Evolutionary conservation across 768 basidiomycete genomes (phyloP).

Genomic region (Pilatotrama ljubarskyi): DNA sequence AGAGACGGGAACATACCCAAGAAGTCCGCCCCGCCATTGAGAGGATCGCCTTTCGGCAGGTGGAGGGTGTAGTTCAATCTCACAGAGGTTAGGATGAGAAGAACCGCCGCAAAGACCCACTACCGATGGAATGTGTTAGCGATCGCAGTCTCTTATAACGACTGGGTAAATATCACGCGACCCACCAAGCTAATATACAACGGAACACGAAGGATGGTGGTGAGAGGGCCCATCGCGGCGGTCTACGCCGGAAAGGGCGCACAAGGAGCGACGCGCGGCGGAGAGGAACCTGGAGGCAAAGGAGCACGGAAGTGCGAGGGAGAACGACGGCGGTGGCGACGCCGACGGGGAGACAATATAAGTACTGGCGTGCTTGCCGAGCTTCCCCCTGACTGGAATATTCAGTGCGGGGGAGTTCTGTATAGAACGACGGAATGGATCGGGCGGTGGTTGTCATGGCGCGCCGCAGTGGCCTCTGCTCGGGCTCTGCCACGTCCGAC

Average conservation of each 20-base stretch:
- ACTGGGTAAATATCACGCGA: background rate
- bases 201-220: conserved; percentile 19
- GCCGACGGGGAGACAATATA: background rate
- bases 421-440: background rate
- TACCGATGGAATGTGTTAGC: background rate
- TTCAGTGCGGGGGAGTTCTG: background rate
- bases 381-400: background rate
- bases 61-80: conserved; percentile 32
- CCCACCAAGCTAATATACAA: conserved; percentile 24
- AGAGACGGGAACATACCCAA: conserved; percentile 15
- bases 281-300: background rate
- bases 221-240: conserved; percentile 20
- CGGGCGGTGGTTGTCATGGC: background rate
- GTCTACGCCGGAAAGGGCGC: conserved; percentile 14
- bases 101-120: conserved; percentile 28
- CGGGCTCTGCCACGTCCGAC: background rate
- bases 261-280: background rate
- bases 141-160: background rate
- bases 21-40: conserved; percentile 32
- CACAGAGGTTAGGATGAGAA: conserved; percentile 25
- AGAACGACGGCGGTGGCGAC: background rate
- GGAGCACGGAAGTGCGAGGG: background rate
- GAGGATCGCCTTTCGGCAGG: conserved; percentile 28
- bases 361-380: background rate
- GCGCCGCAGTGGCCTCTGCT: background rate